Conservation (phyloP, 73 alveolate species). For the Chromera velia region DNA sequence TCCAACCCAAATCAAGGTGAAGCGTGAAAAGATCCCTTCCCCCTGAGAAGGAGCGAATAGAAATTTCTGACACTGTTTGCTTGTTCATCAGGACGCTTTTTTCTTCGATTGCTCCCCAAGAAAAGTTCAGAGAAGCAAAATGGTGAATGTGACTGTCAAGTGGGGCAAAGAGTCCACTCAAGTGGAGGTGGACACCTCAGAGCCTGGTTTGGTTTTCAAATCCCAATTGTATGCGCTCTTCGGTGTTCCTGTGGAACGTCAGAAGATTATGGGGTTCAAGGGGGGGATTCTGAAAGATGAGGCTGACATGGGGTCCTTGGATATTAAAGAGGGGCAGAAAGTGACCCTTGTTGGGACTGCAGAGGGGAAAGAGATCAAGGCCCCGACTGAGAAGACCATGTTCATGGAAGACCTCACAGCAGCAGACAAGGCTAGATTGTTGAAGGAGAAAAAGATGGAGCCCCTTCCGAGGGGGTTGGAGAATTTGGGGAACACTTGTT, state of each 20-base stretch:
- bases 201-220: constrained; percentile 32
- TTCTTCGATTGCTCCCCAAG: no score
- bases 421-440: constrained; percentile 63
- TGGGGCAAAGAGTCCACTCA: constrained; percentile 50
- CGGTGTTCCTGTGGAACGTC: constrained; percentile 64
- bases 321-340: constrained; percentile 44
- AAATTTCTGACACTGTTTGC: no score
- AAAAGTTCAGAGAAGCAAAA: no score
- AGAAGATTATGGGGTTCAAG: constrained; percentile 50
- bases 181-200: constrained; percentile 34
- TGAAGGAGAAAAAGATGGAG: constrained; percentile 77
- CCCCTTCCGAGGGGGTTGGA: constrained; percentile 67
- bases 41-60: no score
- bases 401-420: constrained; percentile 74
- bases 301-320: constrained; percentile 35
- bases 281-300: constrained; percentile 41
- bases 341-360: constrained; percentile 77
- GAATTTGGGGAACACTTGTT: constrained; percentile 80
- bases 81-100: no score
- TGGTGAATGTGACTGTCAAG: no score
- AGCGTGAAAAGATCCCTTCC: no score
- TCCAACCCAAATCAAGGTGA: no score
- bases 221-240: constrained; percentile 50
- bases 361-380: constrained; percentile 51
- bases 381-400: constrained; percentile 44